Percentiles rank a stretch among this genome's conserved stretches.
Evolutionary conservation across 345 rosid species (phyloP).

Genomic region (Aquilaria sinensis): DNA sequence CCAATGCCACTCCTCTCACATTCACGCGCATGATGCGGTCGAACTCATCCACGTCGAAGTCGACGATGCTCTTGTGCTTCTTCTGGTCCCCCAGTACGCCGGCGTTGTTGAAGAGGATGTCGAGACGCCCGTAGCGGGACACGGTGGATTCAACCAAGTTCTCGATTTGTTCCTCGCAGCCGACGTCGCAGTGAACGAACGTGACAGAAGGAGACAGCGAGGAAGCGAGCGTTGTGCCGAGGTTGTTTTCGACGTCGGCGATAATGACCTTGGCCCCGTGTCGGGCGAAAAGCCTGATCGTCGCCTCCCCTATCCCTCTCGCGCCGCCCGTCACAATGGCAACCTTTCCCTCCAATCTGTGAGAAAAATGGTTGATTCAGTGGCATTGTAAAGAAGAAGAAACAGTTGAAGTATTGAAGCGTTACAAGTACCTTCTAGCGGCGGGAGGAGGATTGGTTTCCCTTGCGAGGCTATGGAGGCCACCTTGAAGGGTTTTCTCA

Average conservation of each 20-base stretch:
- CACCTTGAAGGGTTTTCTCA: constrained; percentile 39
- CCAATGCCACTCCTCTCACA: constrained; percentile 59
- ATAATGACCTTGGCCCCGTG: constrained; percentile 80
- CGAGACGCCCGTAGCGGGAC: constrained; percentile 46
- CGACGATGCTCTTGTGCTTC: constrained; percentile 57
- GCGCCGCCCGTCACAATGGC: constrained; percentile 81
- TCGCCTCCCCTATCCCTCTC: constrained; percentile 76
- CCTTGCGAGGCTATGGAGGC: constrained; percentile 31
- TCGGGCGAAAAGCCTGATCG: constrained; percentile 50
- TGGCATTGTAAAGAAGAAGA: no score
- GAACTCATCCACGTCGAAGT: constrained; percentile 58
- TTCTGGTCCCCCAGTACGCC: constrained; percentile 68
- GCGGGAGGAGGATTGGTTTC: constrained; percentile 32
- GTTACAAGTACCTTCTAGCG: constrained; percentile 40
- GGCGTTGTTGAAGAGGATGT: constrained; percentile 74
- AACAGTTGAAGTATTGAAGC: no score
- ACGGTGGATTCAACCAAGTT: constrained; percentile 47
- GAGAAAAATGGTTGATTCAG: not conserved
- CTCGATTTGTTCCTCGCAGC: constrained; percentile 54
- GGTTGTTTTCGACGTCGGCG: constrained; percentile 57
- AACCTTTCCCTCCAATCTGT: constrained; percentile 74
- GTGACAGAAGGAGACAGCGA: constrained; percentile 42
- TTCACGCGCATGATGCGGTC: constrained; percentile 67
- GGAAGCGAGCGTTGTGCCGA: constrained; percentile 39
- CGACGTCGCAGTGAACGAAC: constrained; percentile 62